Conservation (phyloP, 2,329 filamentous ascomycete genomes). For the Exophiala dermatitidis region DNA sequence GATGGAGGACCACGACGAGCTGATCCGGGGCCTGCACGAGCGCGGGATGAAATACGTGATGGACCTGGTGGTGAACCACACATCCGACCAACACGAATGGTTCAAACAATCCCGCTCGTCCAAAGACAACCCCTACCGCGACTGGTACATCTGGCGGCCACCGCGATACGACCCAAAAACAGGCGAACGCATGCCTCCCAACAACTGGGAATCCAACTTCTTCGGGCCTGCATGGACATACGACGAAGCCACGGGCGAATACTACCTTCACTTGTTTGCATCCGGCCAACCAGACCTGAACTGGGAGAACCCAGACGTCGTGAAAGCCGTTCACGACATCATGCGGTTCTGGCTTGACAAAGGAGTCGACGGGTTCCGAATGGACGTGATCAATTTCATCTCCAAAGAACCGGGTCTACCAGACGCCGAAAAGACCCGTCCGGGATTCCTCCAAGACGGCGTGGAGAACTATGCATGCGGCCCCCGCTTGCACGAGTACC, state of each 20-base stretch:
- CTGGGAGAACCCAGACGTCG: constrained; percentile 65
- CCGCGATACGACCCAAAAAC: constrained; percentile 45
- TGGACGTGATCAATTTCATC: constrained; percentile 68
- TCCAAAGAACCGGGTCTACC: constrained; percentile 52
- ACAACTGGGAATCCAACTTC: constrained; percentile 57
- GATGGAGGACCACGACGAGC: constrained; percentile 40
- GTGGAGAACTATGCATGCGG: constrained; percentile 33
- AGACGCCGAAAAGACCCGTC: constrained; percentile 41
- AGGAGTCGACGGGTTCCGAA: constrained; percentile 65
- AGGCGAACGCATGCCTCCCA: constrained; percentile 61
- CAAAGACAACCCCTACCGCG: constrained; percentile 55
- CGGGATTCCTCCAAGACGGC: constrained; percentile 44
- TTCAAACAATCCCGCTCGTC: constrained; percentile 60
- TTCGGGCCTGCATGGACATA: constrained; percentile 45
- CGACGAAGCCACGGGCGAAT: constrained; percentile 63
- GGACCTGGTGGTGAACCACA: constrained; percentile 43
- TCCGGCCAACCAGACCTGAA: constrained; percentile 76
- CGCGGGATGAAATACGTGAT: constrained; percentile 45
- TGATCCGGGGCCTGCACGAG: constrained; percentile 40
- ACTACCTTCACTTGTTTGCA: constrained; percentile 70
- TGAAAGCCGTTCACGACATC: constrained; percentile 61
- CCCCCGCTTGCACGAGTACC: constrained; percentile 34
- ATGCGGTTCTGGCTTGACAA: constrained; percentile 74
- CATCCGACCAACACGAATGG: constrained; percentile 47
- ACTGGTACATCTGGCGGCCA: constrained; percentile 59